phyloP scores from a whole-genome alignment of 495 filamentous ascomycete genomes.

The Penicillium tannophilum region DNA sequence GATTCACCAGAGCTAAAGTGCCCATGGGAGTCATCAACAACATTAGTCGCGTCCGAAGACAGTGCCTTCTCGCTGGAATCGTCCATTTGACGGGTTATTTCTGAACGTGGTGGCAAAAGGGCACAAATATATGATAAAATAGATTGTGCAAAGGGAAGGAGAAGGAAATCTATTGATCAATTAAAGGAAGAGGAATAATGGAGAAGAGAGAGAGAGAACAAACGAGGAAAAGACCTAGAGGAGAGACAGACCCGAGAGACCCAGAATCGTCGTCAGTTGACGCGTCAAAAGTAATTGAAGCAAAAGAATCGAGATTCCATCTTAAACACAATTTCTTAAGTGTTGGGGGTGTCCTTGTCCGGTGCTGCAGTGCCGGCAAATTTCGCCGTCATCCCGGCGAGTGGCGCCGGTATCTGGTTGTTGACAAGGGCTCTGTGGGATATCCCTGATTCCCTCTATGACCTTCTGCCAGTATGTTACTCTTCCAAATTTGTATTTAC shows the following conservation, averaged over 20 bases:
- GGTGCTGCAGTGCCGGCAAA: not conserved
- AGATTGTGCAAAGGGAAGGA: too few species aligned
- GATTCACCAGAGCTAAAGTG: conserved; percentile 1
- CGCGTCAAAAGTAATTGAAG: not conserved
- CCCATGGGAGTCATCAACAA: conserved; percentile 1
- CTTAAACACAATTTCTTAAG: not conserved
- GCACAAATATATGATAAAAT: too few species aligned
- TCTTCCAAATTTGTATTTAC: not conserved
- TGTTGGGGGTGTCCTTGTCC: not conserved
- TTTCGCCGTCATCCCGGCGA: conserved; percentile 3
- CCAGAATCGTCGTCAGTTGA: too few species aligned
- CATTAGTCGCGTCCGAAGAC: conserved; percentile 4
- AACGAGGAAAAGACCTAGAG: too few species aligned
- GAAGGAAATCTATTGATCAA: too few species aligned
- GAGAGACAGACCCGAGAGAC: too few species aligned
- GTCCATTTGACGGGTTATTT: not conserved
- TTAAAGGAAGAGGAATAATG: too few species aligned
- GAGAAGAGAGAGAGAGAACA: too few species aligned
- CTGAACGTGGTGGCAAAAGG: not conserved
- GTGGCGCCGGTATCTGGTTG: not conserved
- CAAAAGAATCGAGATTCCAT: not conserved
- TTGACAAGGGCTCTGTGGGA: conserved; percentile 1
- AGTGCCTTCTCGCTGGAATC: not conserved
- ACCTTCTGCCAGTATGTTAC: conserved; percentile 17
- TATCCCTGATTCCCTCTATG: conserved; percentile 32